Evolutionary conservation across 768 basidiomycete genomes (phyloP).

Genomic region (Agaricus bisporus): DNA sequence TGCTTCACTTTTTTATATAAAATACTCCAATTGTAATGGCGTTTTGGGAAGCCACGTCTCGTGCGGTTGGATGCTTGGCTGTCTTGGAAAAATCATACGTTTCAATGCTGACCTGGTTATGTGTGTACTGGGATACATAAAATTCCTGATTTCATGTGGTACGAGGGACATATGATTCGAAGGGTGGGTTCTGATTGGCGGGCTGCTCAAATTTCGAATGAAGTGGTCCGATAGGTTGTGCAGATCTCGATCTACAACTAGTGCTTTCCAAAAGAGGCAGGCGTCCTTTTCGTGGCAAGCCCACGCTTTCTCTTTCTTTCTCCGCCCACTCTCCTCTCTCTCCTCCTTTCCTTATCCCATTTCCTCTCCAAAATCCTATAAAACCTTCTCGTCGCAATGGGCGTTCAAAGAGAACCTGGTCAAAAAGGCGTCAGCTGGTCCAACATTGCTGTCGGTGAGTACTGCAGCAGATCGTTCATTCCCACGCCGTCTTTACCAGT

Average conservation of each 20-base stretch:
- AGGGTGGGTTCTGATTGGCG: conserved; percentile 9
- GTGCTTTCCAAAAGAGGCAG: conserved; percentile 9
- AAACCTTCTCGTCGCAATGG: conserved; percentile 43
- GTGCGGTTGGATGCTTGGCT: neutral
- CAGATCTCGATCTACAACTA: conserved; percentile 12
- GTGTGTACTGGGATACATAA: too few relatives aligned
- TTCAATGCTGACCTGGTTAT: too few relatives aligned
- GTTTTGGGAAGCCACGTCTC: neutral
- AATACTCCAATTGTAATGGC: conserved; percentile 5
- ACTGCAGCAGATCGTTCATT: conserved; percentile 12
- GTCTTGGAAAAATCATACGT: neutral
- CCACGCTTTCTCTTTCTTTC: conserved; percentile 1
- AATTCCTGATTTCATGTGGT: too few relatives aligned
- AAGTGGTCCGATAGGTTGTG: conserved; percentile 24
- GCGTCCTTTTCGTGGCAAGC: conserved; percentile 9
- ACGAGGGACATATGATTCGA: too few relatives aligned
- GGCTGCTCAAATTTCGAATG: conserved; percentile 23
- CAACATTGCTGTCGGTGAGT: conserved; percentile 89
- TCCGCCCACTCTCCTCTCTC: conserved; percentile 18
- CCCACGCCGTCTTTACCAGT: conserved; percentile 7
- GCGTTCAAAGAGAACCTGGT: conserved; percentile 79
- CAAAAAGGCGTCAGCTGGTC: conserved; percentile 92
- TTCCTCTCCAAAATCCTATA: conserved; percentile 13
- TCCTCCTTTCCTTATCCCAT: conserved; percentile 16
- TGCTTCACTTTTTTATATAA: neutral